phyloP scores from a whole-genome alignment of 1,284 basidiomycete genomes.

The Inonotus obliquus region DNA sequence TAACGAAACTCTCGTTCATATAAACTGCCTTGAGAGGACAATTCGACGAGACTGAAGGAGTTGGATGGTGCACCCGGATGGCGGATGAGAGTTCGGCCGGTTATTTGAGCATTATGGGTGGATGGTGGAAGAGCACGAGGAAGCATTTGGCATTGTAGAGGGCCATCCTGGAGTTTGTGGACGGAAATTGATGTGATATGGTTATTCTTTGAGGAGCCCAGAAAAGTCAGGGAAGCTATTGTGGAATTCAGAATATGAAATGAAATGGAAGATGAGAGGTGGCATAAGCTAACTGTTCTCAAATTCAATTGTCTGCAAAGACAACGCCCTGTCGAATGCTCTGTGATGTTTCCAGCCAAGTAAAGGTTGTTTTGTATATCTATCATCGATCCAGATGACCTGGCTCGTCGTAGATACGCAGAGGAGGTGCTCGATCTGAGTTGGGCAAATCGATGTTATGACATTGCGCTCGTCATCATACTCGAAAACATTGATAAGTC shows the following conservation, averaged over 20 bases:
- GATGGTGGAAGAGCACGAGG: constrained; percentile 1
- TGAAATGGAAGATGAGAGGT: neutral
- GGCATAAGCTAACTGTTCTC: constrained; percentile 32
- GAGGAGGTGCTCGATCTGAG: constrained; percentile 11
- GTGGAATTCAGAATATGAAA: neutral
- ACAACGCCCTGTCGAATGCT: constrained; percentile 53
- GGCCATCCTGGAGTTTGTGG: neutral
- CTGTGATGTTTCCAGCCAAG: constrained; percentile 57
- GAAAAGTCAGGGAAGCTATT: constrained; percentile 20
- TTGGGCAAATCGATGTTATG: constrained; percentile 20
- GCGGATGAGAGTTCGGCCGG: constrained; percentile 43
- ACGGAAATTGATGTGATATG: constrained; percentile 3
- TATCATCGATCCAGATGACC: constrained; percentile 63
- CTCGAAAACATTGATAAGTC: constrained; percentile 36
- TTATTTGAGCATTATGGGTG: neutral
- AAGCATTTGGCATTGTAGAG: constrained; percentile 9
- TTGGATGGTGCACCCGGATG: constrained; percentile 28
- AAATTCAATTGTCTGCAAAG: constrained; percentile 35
- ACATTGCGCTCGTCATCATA: constrained; percentile 9
- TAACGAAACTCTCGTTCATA: constrained; percentile 37
- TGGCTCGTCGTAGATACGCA: constrained; percentile 54
- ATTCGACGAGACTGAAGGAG: constrained; percentile 38
- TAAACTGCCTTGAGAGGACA: constrained; percentile 46
- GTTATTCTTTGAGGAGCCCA: constrained; percentile 21
- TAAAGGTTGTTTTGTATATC: constrained; percentile 49